Base-by-base conservation (phyloP, 2,329 filamentous ascomycete genomes). In the Hypoxylon sp. region DNA sequence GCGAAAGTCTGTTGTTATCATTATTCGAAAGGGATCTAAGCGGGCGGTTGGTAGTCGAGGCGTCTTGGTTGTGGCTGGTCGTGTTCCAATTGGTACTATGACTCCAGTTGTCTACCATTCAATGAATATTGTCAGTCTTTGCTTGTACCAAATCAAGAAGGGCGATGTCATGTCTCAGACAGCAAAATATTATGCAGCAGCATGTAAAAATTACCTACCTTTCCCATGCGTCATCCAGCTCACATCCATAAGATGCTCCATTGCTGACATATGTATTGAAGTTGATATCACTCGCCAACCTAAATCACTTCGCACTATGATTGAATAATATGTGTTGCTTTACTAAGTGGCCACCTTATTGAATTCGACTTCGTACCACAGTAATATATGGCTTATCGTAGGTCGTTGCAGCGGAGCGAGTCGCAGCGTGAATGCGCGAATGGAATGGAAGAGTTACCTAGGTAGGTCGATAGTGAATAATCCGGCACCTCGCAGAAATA, bases 181-280 rank as follows among this genome's bases (percentile, higher is more conserved):
- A n/a, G n/a, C n/a, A n/a, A n/a, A n/a, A n/a, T n/a, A 26, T 7
- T 30, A 27, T 9, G 29, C 12, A 5, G 30, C 31, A 37, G 25
- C 23, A 37, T 50, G 7, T 31, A 26, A 7, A 38, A 27, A 8
- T 43, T 79, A 90, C 91, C 90, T 79, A 90, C 91, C 90, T 87
- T 89, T 91, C 68, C 89, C 88, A 73, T 94, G 89, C 63, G 81
- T 81, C 78, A 95, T 88, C 91, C 91, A 96, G 73, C 88, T 91
- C 67, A 95, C 90, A 73, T 96, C 91, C 67, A 95, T 83, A 61
- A 90, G 83, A 63, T 88, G 86, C 73, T 93, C 90, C 90, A 93
- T n/a, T 93, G 55, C 62, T 76, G 68, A n/a, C n/a, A n/a, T n/a
- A 11, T 23, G 13, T 41, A 37, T 15, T 32, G 5, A n/a, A n/a